Base-by-base conservation (phyloP, 805 yeast genomes). In the Ogataea parapolymorpha region DNA sequence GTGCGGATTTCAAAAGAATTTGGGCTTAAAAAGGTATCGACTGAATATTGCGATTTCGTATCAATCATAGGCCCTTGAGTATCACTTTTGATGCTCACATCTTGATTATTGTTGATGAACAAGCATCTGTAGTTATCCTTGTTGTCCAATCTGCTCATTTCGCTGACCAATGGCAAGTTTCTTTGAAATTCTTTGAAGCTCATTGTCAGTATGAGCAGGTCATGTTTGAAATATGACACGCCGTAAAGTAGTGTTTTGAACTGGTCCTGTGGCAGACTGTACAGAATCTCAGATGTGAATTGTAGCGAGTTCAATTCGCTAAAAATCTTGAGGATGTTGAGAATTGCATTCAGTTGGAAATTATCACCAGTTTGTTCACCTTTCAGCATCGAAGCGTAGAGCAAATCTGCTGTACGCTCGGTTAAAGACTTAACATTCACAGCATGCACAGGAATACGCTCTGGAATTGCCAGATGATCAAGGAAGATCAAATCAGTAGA, bases 351-450 rank as follows among this genome's bases (percentile, higher is more conserved):
- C 55, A 64, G 63, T 8, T 53, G 63, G 44, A 26, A 62, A 49
- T 47, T 66, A 32, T 54, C 55, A 9, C 50, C 26, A 33, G 45
- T 33, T 30, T 24, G 14, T 30, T 51, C 42, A 24, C 49, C 51
- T 35, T 51, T 48, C 15, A 50, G 24, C 65, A 61, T 61, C 9
- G 88, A 80, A 1, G 85, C 86, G 52, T 79, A 85, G 39, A 82
- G 68, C 37, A 82, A 62, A 57, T 82, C 85, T 0, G 86, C 79
- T 0, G 87, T 80, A 57, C 90, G 67, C 41, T 83, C 82, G 1
- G 84, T 75, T 35, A 82, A 65, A 29, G 76, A 75, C 43, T 82
- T 70, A 42, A 81, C 59, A 51, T 80, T 80, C 5, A 79, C 58
- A 1, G 79, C 82, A 49, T 69, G 71, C 33, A 79, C 63, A 1